A percentile compares a stretch with the other conserved stretches of the same genome.
These are phyloP conservation scores for Ochromonas danica DNA, from an alignment of 108 stramenopile genomes.

Conservation along the genomic window DNA sequence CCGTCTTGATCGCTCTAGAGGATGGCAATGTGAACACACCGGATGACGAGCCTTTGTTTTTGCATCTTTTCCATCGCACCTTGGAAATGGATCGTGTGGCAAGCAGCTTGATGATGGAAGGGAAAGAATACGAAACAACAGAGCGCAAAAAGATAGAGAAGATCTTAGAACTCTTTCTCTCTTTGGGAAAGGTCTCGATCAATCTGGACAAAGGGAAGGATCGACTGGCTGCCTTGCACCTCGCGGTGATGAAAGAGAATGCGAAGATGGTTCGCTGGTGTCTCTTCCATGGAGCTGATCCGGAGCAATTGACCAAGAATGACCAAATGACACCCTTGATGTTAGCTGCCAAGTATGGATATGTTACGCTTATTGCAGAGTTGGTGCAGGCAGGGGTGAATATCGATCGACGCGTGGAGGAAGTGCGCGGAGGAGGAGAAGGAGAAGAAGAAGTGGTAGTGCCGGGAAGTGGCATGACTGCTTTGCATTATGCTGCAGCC, in stretches of 20 bases:
- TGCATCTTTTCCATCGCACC: neutral
- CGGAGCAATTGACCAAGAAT: neutral
- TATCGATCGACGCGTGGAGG: neutral
- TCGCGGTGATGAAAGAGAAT: neutral
- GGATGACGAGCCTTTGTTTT: neutral
- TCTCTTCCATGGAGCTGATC: neutral
- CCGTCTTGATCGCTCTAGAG: neutral
- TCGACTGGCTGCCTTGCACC: neutral
- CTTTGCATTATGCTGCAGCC: neutral
- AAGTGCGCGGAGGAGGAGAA: too few relatives aligned
- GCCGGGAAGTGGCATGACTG: neutral
- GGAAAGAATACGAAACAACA: neutral
- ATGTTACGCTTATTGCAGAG: neutral
- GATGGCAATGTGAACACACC: neutral
- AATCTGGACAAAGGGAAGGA: neutral
- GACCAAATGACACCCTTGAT: slow-evolving; percentile 9
- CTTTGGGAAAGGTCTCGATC: too few relatives aligned
- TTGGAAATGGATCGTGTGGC: neutral
- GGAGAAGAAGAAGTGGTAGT: too few relatives aligned
- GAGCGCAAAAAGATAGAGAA: slow-evolving; percentile 4
- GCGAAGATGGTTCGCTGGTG: neutral
- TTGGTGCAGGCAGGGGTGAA: neutral
- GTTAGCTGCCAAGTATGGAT: neutral
- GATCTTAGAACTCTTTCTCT: neutral
- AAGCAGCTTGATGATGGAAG: neutral